Percentiles rank a stretch among this genome's conserved stretches.
Evolutionary conservation across 768 basidiomycete genomes (phyloP).

Genomic region (Suillus subaureus): DNA sequence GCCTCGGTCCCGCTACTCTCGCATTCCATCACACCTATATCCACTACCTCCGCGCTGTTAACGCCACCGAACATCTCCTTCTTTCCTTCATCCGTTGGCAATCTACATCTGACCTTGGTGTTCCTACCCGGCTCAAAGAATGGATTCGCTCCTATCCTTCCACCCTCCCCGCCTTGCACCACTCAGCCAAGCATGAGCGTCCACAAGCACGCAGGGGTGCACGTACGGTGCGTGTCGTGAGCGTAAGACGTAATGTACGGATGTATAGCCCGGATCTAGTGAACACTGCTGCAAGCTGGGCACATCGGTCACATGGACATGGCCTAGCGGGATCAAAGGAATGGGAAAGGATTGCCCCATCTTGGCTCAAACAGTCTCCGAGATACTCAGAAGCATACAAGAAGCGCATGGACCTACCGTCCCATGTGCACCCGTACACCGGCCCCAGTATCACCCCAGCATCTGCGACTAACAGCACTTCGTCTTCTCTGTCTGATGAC

Average conservation of each 20-base stretch:
- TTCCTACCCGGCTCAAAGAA: constrained; percentile 85
- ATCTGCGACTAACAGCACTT: constrained; percentile 47
- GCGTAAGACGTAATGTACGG: constrained; percentile 78
- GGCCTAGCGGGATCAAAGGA: constrained; percentile 66
- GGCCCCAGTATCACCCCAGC: constrained; percentile 33
- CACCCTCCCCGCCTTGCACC: constrained; percentile 66
- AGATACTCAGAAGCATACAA: constrained; percentile 76
- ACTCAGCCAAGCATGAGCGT: constrained; percentile 48
- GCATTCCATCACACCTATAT: constrained; percentile 61
- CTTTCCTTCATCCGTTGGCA: constrained; percentile 88
- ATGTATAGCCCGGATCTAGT: constrained; percentile 90
- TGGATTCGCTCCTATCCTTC: constrained; percentile 91
- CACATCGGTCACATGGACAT: constrained; percentile 31
- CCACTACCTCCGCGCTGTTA: constrained; percentile 77
- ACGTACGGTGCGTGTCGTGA: constrained; percentile 74
- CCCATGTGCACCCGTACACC: constrained; percentile 56
- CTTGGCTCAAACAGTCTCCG: constrained; percentile 59
- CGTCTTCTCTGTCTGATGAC: constrained; percentile 34
- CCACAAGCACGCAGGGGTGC: constrained; percentile 76
- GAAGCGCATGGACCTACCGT: constrained; percentile 73
- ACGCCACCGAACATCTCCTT: constrained; percentile 92
- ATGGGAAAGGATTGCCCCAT: constrained; percentile 74
- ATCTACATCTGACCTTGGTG: constrained; percentile 46
- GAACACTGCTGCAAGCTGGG: constrained; percentile 58
- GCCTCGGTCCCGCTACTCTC: constrained; percentile 58